Conservation (phyloP, 495 filamentous ascomycete species). For the Cryomyces antarcticus region DNA sequence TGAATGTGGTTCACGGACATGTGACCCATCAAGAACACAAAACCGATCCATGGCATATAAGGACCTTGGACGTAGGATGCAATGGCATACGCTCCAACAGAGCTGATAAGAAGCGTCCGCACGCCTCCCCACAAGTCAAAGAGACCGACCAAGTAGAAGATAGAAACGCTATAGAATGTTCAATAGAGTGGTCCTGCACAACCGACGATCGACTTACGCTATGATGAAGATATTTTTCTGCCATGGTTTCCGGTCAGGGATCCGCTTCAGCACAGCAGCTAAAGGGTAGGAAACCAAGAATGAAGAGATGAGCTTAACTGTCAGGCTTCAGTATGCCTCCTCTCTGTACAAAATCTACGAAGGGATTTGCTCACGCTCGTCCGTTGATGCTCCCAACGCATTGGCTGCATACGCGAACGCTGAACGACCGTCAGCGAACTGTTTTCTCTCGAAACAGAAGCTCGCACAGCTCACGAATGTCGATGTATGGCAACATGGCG, state of each 20-base stretch:
- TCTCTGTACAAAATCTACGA: conserved; percentile 1
- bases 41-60: conserved; percentile 95
- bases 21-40: conserved; percentile 87
- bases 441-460: neutral
- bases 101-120: conserved; percentile 56
- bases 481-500: conserved; percentile 70
- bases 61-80: conserved; percentile 70
- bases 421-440: conserved; percentile 16
- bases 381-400: conserved; percentile 53
- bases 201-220: conserved; percentile 24
- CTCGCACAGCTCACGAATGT: conserved; percentile 37
- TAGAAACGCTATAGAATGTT: conserved; percentile 30
- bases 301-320: conserved; percentile 84
- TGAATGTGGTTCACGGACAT: conserved; percentile 79
- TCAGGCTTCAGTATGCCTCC: conserved; percentile 5
- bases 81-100: conserved; percentile 63
- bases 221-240: conserved; percentile 85
- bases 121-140: conserved; percentile 86
- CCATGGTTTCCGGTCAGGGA: conserved; percentile 67
- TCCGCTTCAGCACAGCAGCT: conserved; percentile 69
- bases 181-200: neutral
- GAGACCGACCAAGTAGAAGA: conserved; percentile 88
- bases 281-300: conserved; percentile 89
- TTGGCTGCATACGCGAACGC: conserved; percentile 50
- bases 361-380: conserved; percentile 49